phyloP scores from a whole-genome alignment of 805 yeast genomes.

The Wickerhamiella nectarea region DNA sequence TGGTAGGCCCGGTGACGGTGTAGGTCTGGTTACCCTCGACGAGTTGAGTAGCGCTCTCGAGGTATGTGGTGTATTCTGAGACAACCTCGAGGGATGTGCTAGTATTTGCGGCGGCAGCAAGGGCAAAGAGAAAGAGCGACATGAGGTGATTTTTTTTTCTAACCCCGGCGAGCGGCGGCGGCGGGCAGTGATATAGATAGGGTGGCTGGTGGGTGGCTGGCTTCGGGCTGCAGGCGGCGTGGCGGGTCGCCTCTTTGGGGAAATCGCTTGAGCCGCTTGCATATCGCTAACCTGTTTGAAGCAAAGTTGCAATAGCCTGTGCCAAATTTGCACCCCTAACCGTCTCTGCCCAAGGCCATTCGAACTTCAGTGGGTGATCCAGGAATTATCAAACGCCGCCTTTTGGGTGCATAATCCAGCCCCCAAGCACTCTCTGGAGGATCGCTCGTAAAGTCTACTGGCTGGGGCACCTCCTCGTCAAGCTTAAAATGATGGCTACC shows the following conservation, averaged over 20 bases:
- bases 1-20: conserved; percentile 20
- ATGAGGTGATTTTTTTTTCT: too few species aligned
- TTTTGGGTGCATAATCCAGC: neutral
- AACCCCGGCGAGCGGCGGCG: too few species aligned
- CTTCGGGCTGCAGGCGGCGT: neutral
- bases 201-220: conserved; percentile 8
- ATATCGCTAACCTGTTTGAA: too few species aligned
- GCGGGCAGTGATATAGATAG: conserved; percentile 17
- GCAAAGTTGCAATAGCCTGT: too few species aligned
- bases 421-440: conserved; percentile 1
- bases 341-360: too few species aligned
- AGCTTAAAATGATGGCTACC: neutral
- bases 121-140: conserved; percentile 17
- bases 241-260: too few species aligned
- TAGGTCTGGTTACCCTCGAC: conserved; percentile 46
- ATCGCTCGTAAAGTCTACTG: neutral
- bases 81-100: conserved; percentile 11
- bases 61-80: conserved; percentile 51
- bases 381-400: neutral
- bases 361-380: neutral
- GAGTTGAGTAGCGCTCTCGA: conserved; percentile 51
- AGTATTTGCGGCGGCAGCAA: conserved; percentile 8
- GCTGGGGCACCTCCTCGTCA: neutral
- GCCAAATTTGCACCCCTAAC: too few species aligned
- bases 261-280: too few species aligned